These are phyloP conservation scores for Stachybotrys echinatus DNA, from an alignment of 2,329 filamentous ascomycete genomes.

Conservation along the genomic window DNA sequence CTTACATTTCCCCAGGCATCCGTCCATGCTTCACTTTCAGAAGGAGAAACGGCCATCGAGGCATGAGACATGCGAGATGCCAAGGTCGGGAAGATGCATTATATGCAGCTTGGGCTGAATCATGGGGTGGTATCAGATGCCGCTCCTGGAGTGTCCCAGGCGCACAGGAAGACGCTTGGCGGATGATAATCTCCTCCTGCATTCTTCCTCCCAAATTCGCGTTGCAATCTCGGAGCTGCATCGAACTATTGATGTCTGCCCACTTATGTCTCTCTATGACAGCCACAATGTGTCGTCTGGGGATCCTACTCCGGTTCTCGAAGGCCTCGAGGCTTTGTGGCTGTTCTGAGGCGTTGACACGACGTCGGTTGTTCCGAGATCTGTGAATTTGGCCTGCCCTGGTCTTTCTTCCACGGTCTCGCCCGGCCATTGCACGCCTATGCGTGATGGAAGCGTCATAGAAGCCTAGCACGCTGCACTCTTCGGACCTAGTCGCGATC, in stretches of 20 bases:
- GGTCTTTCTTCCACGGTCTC: neutral
- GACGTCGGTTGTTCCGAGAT: neutral
- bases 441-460: no score
- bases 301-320: neutral
- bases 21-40: no score
- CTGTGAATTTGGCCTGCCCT: no score
- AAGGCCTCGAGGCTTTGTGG: neutral
- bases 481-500: no score
- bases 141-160: neutral
- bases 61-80: no score
- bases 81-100: no score
- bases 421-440: neutral
- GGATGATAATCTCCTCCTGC: neutral
- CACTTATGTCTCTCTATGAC: neutral
- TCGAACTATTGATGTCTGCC: neutral
- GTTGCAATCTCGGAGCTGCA: neutral
- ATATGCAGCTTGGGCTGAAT: no score
- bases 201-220: neutral
- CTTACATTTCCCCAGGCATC: no score
- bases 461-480: no score
- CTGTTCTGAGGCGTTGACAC: neutral
- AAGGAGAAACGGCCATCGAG: no score
- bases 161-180: neutral
- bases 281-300: neutral
- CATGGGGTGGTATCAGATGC: no score